These are phyloP conservation scores for Eucalyptus marginata DNA, from an alignment of 345 rosid species.

Conservation along the genomic window DNA sequence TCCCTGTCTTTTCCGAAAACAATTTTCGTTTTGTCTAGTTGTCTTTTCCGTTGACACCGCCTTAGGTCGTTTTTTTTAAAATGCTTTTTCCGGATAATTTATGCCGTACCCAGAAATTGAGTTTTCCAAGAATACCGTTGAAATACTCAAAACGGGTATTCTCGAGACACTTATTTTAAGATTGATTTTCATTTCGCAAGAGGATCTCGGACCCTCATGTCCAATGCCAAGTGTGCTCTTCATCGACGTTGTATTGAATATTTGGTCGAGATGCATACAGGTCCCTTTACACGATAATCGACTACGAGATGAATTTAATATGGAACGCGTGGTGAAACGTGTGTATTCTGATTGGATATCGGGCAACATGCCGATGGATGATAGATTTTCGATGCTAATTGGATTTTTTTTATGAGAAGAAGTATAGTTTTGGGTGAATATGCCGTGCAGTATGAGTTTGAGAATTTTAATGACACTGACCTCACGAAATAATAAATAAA, in stretches of 20 bases:
- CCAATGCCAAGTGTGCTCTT: rapidly evolving
- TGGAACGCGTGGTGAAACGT: neutral
- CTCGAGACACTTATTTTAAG: neutral
- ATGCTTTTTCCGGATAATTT: neutral
- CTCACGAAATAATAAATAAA: too few species aligned
- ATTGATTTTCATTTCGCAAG: neutral
- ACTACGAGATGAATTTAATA: neutral
- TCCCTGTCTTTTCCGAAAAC: neutral
- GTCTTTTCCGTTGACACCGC: neutral
- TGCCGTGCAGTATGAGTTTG: neutral
- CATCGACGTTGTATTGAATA: rapidly evolving
- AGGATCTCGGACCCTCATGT: neutral
- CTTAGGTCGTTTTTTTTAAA: too few species aligned
- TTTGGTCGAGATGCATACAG: neutral
- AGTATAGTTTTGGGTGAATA: too few species aligned
- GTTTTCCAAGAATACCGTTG: neutral
- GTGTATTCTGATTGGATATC: neutral
- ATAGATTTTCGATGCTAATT: neutral
- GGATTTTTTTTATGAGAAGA: too few species aligned
- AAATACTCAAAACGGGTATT: neutral
- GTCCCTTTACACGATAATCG: neutral
- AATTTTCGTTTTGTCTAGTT: neutral
- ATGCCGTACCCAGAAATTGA: neutral
- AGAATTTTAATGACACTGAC: too few species aligned
- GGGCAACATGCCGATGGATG: rapidly evolving